Percentiles rank a stretch among this genome's conserved stretches.
phyloP scores from a whole-genome alignment of 1,284 basidiomycete species.

The Austroboletus novae-zelandiae region DNA sequence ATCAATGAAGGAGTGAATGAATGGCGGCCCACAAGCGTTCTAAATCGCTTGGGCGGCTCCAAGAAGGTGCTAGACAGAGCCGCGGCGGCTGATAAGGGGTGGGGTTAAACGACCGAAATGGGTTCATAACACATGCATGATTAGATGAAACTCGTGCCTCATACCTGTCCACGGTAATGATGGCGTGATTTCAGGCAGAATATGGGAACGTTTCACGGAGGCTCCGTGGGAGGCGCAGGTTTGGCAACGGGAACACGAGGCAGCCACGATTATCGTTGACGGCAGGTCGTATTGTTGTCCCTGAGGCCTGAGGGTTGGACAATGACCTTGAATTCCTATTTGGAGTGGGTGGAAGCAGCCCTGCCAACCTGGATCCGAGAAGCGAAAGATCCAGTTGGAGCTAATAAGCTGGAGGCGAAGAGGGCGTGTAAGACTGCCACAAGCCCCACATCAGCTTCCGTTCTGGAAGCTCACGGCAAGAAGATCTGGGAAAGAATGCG shows the following conservation, averaged over 20 bases:
- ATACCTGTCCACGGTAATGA: constrained; percentile 11
- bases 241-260: constrained; percentile 30
- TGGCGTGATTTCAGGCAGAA: constrained; percentile 10
- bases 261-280: constrained; percentile 4
- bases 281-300: no score
- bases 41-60: neutral
- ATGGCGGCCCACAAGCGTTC: neutral
- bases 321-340: constrained; percentile 6
- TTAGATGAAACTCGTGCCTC: constrained; percentile 12
- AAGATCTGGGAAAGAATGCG: neutral
- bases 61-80: no score
- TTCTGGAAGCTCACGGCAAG: neutral
- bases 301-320: constrained; percentile 1
- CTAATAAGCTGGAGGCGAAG: neutral
- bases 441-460: neutral
- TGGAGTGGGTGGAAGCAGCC: constrained; percentile 1
- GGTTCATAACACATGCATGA: constrained; percentile 24
- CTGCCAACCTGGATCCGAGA: constrained; percentile 11
- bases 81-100: neutral
- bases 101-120: constrained; percentile 13
- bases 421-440: constrained; percentile 2
- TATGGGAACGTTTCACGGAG: constrained; percentile 15
- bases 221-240: constrained; percentile 14
- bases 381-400: neutral
- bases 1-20: constrained; percentile 5